Base-by-base conservation (phyloP, 2,329 filamentous ascomycete species). In the Cladobotryum protrusum region DNA sequence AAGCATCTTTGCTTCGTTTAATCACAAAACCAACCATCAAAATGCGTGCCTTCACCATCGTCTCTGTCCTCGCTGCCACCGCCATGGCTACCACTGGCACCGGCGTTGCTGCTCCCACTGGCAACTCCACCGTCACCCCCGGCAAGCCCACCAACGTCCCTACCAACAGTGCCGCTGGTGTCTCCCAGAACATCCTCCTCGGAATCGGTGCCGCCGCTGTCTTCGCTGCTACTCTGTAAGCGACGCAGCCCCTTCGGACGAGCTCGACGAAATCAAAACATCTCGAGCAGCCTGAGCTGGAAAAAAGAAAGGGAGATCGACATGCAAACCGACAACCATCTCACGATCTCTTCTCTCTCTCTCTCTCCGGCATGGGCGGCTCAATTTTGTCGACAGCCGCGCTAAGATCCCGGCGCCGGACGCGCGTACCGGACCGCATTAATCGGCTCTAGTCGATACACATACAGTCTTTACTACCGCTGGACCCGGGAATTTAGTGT, bases 11-110 rank as follows among this genome's bases (percentile, higher is more conserved):
- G 24, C 24, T 29, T 29, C 24, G 24, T 29, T 29, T 29, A 29
- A 29, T 29, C 44, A 19, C 14, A 14, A 46, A 37, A 35, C n/a
- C 15, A 18, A 44, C 47, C 47, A 34, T 44, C 51, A 56, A 48
- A 47, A 59, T 59, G 57, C 57, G 57, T 47, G 47, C 49, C 49
- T 49, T 47, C 15, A 36, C 53, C 37, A 35, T 50, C 29, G 12
- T 59, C 50, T 43, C 54, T 17, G 49, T 52, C 52, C 47, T 60
- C 50, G 58, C 58, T 44, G 43, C 50, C 50, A 44, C 48, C 47
- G 48, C 50, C 50, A 43, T 47, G 37, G 47, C 43, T 29, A 45
- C 43, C 24, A 45, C 50, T 34, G 35, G 47, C 46, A 46, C 50
- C 29, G 48, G 48, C 18, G 14, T 18, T 46, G 43, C 50, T n/a